Evolutionary conservation across 495 filamentous ascomycete genomes (phyloP), one percentile per base, ranked within the genome.

Genomic region (Talaromyces wortmannii): DNA sequence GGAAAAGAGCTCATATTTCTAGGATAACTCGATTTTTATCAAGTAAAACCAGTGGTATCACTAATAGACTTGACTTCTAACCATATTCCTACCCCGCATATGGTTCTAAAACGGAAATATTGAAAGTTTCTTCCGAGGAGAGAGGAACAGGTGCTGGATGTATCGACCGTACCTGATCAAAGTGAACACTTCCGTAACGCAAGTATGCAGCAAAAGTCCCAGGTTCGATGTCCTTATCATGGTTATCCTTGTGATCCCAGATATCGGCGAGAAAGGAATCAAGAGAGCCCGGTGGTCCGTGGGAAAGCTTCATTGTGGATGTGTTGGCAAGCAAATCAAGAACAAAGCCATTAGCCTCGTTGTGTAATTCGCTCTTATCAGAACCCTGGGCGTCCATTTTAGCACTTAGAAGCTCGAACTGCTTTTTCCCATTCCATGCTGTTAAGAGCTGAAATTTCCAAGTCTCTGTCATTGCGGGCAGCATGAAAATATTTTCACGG

Each of bases 141-240:
- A 18, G 12, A 18, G 45, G 45, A 8, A 47, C 45, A 10, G 45
- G 45, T 6, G 15, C 45, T 3, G 45, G 45, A 16, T 47, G 0
- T 18, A 47, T 8, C 10, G 17, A 5, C 5, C 57, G 23, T 33
- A 46, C 56, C 36, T 59, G 57, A 15, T 23, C 45, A 33, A 60
- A 53, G 36, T 57, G 50, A 16, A 49, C 33, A 31, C 48, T 53
- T 0, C 53, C 58, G 45, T 60, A 57, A 13, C 58, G 54, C 31
- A 60, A 33, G 30, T 44, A 31, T 29, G 32, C 58, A 33, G 48
- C 58, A 44, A 53, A 60, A 1, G 58, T 60, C 5, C 55, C 55
- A 8, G 54, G 55, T 36, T 45, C 45, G 12, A 32, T 43, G 40
- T 59, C 57, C 42, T 50, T 47, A 6, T 47, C n/a, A 12, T 47